phyloP scores from a whole-genome alignment of 192 early-diverging fungal species.

The Podila horticola region DNA sequence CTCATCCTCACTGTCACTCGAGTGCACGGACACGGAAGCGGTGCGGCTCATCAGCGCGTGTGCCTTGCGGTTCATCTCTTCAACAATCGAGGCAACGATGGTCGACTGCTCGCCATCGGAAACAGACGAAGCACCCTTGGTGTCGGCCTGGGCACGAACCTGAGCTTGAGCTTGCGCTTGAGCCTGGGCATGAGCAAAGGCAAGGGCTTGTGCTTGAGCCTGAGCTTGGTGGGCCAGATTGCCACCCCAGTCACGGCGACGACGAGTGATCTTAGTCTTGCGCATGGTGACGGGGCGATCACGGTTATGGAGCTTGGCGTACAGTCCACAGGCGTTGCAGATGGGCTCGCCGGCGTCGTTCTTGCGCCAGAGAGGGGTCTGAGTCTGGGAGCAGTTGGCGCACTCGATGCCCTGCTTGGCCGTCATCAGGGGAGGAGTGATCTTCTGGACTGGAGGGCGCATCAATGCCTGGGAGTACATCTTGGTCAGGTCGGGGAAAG shows the following conservation, averaged over 20 bases:
- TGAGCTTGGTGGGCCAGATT: slow-evolving; percentile 44
- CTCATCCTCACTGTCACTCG: slow-evolving; percentile 38
- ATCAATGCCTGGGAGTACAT: slow-evolving; percentile 39
- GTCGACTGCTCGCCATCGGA: not conserved
- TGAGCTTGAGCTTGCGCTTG: slow-evolving; percentile 25
- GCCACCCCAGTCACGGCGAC: slow-evolving; percentile 63
- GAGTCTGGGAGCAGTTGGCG: slow-evolving; percentile 76
- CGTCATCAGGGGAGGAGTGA: slow-evolving; percentile 33
- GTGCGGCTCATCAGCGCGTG: slow-evolving; percentile 8
- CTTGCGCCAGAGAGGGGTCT: slow-evolving; percentile 84
- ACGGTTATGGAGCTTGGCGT: slow-evolving; percentile 92
- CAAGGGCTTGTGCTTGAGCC: slow-evolving; percentile 34
- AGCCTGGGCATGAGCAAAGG: slow-evolving; percentile 31
- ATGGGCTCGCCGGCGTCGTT: slow-evolving; percentile 78
- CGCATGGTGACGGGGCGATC: slow-evolving; percentile 88
- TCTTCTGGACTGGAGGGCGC: slow-evolving; percentile 13
- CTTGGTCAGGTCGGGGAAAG: slow-evolving; percentile 24
- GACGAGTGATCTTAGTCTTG: slow-evolving; percentile 68
- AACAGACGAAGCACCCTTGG: not conserved
- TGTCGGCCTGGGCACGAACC: not conserved
- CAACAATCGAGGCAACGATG: slow-evolving; percentile 14
- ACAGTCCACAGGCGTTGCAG: slow-evolving; percentile 88
- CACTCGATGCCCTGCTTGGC: slow-evolving; percentile 58
- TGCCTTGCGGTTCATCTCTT: slow-evolving; percentile 29
- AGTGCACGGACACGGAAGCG: not conserved